phyloP scores from a whole-genome alignment of 331 rosid genomes.

The Pyrus hybrid region DNA sequence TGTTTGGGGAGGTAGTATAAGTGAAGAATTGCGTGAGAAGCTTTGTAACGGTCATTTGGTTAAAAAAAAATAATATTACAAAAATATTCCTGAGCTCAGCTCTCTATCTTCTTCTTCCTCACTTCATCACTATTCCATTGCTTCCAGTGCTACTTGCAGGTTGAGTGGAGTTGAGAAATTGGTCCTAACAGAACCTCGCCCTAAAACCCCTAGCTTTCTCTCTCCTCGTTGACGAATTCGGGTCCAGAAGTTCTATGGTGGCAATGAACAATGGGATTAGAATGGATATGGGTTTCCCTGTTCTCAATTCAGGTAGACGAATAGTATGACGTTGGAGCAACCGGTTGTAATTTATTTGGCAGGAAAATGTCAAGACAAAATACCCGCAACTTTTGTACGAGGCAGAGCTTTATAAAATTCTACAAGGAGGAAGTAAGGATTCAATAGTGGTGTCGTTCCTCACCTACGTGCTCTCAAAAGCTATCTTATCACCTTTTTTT shows the following conservation, averaged over 20 bases:
- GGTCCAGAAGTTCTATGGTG: background rate
- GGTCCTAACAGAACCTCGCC: background rate
- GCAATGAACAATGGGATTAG: too few species aligned
- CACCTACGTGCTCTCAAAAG: background rate
- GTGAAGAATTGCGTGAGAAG: too few species aligned
- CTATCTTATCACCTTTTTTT: background rate
- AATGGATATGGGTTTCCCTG: background rate
- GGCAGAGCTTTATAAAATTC: constrained; percentile 27
- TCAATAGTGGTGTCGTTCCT: background rate
- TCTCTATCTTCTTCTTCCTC: too few species aligned
- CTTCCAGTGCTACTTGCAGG: too few species aligned
- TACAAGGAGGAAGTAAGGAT: constrained; percentile 45
- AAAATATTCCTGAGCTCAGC: too few species aligned
- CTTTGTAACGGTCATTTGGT: too few species aligned
- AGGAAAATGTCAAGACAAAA: constrained; percentile 55
- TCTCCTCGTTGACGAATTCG: background rate
- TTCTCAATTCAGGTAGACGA: background rate
- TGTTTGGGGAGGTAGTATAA: too few species aligned
- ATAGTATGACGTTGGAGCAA: background rate
- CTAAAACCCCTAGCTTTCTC: background rate
- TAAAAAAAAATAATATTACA: too few species aligned
- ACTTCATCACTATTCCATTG: too few species aligned
- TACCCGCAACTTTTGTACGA: constrained; percentile 57
- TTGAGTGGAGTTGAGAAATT: too few species aligned
- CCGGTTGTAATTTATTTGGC: background rate